Evolutionary conservation across 805 yeast genomes (phyloP), one percentile per base, ranked within the genome.

Genomic region (Wickerhamomyces rabaulensis): DNA sequence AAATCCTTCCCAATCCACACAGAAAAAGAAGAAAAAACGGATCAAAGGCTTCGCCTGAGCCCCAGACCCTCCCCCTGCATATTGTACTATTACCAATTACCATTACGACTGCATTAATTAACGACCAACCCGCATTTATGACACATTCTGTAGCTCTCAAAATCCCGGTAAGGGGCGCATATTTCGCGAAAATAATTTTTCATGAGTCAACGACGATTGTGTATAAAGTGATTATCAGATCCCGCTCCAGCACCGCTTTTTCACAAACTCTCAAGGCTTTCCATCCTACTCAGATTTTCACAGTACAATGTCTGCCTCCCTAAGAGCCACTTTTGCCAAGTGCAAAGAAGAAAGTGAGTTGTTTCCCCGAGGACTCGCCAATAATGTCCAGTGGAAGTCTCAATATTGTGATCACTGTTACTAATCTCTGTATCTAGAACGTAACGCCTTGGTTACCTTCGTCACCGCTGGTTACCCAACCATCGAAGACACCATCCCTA

Each of bases 391-490:
- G 21, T 22, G 19, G 8, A 17, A n/a, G 16, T 16, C 19, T 4
- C 37, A 9, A 16, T n/a, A n/a, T 9, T 16, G 19, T 16, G n/a
- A 16, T 45, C 39, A 20, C 7, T 23, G 6, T 3, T 31, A 29
- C 22, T 25, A 10, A 21, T 15, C 21, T 33, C 9, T n/a, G 20
- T 27, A 9, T 10, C 4, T 41, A 56, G 76, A 80, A 57, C 87
- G 99, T 58, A 82, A 84, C 58, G 97, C 97, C 39, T 75, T 94
- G 57, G 85, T 94, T 42, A 87, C 96, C 39, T 94, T 92, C 62
- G 75, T 91, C 62, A 94, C 99, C 21, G 97, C 96, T 4, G 99
- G 97, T 17, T 89, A 73, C 69, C 99, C 99, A 44, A 75, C 89
- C 16, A 68, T 86, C 45, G 95, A 84, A 46, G 96, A 87, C 53